Base-by-base conservation (phyloP, 2,329 filamentous ascomycete species). In the Fusarium pseudograminearum region DNA sequence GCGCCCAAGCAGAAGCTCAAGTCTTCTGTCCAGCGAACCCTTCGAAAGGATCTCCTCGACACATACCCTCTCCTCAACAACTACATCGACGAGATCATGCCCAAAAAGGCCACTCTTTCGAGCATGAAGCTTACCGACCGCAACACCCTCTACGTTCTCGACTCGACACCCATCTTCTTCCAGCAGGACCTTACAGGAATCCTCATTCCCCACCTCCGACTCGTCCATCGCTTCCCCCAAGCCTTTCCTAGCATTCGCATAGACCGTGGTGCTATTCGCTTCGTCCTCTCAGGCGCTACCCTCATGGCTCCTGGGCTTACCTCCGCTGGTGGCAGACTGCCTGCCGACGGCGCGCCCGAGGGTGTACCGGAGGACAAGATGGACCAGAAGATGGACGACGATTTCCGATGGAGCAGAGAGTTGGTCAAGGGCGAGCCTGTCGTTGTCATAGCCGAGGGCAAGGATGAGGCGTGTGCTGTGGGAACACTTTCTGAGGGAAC, bases 221-320 rank as follows among this genome's bases (percentile, higher is more conserved):
- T 98, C 75, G 89, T 99, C 38, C 96, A 99, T 85, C 88, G 91
- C 73, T 98, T 95, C 83, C 96, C 96, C 12, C 84, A 89, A 72
- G 91, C 89, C 62, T 95, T 99, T 79, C 90, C 92, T 20, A 91
- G 89, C 54, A 86, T 99, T 61, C 91, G 94, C 62, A 97, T 98
- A 79, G 96, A 99, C 80, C 89, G 96, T 51, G 96, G 96, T 67
- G 96, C 96, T 7, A 98, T 99, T 77, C 93, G 96, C 65, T 99
- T 99, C 82, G 95, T 99, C 28, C 88, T 99, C 3, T 93, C 90
- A 2, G 96, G 96, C 45, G 96, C 96, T 1, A 93, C 95, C 16
- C 90, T 99, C 68, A 99, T 99, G 96, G 95, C 94, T 3, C 96
- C 96, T 0, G 96, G 96, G 0, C 81, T 99, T 73, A 99, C 96